A percentile compares a stretch with the other conserved stretches of the same genome.
Conservation (phyloP, 495 filamentous ascomycete genomes). For the Neurospora sp. region DNA sequence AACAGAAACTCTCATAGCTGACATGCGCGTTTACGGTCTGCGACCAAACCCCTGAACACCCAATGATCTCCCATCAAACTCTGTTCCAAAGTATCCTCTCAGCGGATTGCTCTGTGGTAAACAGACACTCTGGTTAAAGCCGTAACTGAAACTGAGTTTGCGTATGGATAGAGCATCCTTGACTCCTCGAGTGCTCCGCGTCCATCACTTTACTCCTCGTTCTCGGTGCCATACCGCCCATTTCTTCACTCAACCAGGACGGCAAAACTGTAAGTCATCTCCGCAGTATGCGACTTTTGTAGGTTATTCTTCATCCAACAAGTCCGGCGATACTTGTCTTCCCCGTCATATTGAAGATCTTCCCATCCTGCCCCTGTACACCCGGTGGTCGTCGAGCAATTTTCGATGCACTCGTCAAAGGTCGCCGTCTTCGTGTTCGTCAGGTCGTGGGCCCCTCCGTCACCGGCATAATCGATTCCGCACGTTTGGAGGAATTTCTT, state of each 20-base stretch:
- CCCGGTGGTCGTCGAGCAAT: slow-evolving; percentile 1
- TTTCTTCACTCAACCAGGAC: not conserved
- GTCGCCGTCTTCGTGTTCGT: not conserved
- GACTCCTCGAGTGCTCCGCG: not conserved
- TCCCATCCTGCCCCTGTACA: slow-evolving; percentile 18
- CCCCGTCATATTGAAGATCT: not conserved
- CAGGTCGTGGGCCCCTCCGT: slow-evolving; percentile 7
- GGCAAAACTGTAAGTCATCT: slow-evolving; percentile 9
- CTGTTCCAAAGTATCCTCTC: not conserved
- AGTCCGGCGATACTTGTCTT: not conserved
- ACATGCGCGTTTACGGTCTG: not conserved
- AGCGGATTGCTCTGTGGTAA: not conserved
- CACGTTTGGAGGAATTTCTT: slow-evolving; percentile 11
- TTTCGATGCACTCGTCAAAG: slow-evolving; percentile 12
- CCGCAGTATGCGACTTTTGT: slow-evolving; percentile 7
- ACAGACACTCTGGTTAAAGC: not conserved
- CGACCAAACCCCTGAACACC: not conserved
- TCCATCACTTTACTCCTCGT: not conserved
- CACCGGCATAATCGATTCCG: slow-evolving; percentile 14
- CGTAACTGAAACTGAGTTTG: not conserved
- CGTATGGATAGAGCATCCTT: not conserved
- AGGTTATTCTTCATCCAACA: slow-evolving; percentile 17
- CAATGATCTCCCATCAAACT: not conserved
- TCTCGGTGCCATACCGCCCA: not conserved
- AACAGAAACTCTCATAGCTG: not conserved